Percentiles rank a stretch among this genome's conserved stretches.
Conservation (phyloP, 2,329 filamentous ascomycete species). For the Coniochaeta pulveracea region DNA sequence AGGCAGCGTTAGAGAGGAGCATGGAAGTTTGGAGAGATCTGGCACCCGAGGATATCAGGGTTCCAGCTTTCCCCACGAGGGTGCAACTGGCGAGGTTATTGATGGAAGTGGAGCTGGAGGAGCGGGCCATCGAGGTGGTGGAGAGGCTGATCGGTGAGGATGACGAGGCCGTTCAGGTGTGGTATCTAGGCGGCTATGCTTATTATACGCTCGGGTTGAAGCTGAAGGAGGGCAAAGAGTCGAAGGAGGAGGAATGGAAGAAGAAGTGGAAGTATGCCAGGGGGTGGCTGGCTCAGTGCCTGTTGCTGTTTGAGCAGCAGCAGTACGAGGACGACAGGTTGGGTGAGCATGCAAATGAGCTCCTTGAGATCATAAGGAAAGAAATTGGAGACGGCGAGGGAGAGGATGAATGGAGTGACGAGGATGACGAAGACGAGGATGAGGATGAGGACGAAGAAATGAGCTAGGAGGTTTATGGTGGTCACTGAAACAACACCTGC, state of each 20-base stretch:
- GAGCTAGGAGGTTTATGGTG: too few species aligned
- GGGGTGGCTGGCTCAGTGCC: slow-evolving; percentile 71
- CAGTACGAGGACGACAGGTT: slow-evolving; percentile 80
- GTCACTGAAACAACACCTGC: neutral
- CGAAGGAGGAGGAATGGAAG: slow-evolving; percentile 35
- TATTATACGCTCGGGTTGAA: slow-evolving; percentile 69
- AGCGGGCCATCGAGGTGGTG: slow-evolving; percentile 73
- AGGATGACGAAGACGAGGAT: slow-evolving; percentile 31
- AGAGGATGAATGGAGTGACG: slow-evolving; percentile 39
- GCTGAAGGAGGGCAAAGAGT: slow-evolving; percentile 30
- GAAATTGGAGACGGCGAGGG: slow-evolving; percentile 50
- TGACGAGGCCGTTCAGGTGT: slow-evolving; percentile 87
- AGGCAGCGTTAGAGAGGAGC: slow-evolving; percentile 65
- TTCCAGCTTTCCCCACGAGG: slow-evolving; percentile 78
- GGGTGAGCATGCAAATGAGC: slow-evolving; percentile 62
- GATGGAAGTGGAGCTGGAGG: slow-evolving; percentile 82
- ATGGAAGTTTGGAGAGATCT: slow-evolving; percentile 75
- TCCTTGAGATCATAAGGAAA: slow-evolving; percentile 51
- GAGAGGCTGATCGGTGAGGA: slow-evolving; percentile 80
- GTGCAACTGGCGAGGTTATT: slow-evolving; percentile 76
- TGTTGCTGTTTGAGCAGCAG: slow-evolving; percentile 65
- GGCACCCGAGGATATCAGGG: slow-evolving; percentile 54
- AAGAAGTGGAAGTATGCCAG: slow-evolving; percentile 62
- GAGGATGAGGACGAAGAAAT: slow-evolving; percentile 44
- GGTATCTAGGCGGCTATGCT: slow-evolving; percentile 95